Conservation (phyloP, 2,329 filamentous ascomycete species). For the Ophiostoma triangulosporum region DNA sequence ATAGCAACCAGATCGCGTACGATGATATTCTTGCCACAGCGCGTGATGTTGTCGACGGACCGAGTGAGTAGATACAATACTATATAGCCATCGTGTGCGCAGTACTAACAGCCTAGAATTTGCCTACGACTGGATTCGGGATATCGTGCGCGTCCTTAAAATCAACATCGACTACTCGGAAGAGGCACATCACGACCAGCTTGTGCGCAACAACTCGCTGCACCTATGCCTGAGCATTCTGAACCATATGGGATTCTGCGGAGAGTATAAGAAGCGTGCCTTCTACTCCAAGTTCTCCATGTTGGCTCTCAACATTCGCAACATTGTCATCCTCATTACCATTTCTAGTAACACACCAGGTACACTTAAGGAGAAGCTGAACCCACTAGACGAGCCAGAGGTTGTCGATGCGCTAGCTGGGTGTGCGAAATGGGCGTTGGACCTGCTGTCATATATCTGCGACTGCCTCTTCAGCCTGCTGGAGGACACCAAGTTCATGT, state of each 20-base stretch:
- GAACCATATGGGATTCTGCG: conserved; percentile 61
- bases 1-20: conserved; percentile 36
- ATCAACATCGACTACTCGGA: conserved; percentile 71
- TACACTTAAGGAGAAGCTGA: conserved; percentile 40
- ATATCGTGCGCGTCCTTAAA: conserved; percentile 56
- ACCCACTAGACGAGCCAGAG: conserved; percentile 56
- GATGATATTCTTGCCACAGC: conserved; percentile 62
- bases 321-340: conserved; percentile 52
- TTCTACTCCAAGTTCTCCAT: conserved; percentile 63
- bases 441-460: conserved; percentile 51
- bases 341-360: conserved; percentile 46
- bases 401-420: conserved; percentile 60
- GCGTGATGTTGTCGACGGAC: conserved; percentile 32
- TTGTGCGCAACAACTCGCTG: conserved; percentile 60
- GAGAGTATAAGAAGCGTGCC: conserved; percentile 45
- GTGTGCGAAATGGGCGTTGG: conserved; percentile 65
- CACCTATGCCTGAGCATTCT: conserved; percentile 68
- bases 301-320: conserved; percentile 61
- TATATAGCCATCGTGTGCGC: not conserved
- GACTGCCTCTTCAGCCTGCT: conserved; percentile 44
- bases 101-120: conserved; percentile 32
- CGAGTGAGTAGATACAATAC: conserved; percentile 18
- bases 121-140: conserved; percentile 47
- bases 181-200: conserved; percentile 55
- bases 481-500: conserved; percentile 37